Evolutionary conservation across 2,329 filamentous ascomycete genomes (phyloP).

Genomic region (Monosporascus sp.): DNA sequence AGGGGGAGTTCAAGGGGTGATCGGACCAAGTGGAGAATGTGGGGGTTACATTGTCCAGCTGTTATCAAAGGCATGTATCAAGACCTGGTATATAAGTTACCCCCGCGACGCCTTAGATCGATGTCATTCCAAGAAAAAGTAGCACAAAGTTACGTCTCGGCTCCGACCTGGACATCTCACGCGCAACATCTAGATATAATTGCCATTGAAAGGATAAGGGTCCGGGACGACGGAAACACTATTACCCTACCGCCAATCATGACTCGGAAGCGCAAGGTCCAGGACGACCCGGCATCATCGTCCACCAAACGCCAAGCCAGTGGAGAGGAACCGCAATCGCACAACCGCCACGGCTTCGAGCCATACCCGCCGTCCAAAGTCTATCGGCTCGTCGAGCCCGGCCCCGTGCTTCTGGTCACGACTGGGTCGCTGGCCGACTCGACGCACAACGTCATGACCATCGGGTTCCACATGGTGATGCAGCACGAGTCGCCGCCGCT

Average conservation of each 20-base stretch:
- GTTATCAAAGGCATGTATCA: too few species aligned
- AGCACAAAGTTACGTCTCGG: too few species aligned
- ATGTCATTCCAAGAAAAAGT: too few species aligned
- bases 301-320: slow-evolving; percentile 5
- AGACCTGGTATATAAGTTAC: too few species aligned
- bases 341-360: slow-evolving; percentile 7
- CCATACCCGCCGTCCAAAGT: slow-evolving; percentile 22
- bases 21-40: too few species aligned
- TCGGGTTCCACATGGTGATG: slow-evolving; percentile 34
- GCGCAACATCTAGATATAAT: too few species aligned
- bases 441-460: slow-evolving; percentile 32
- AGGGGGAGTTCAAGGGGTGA: too few species aligned
- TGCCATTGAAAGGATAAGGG: too few species aligned
- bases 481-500: slow-evolving; percentile 29
- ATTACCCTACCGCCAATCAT: neutral
- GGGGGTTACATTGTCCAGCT: too few species aligned
- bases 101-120: too few species aligned
- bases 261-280: slow-evolving; percentile 10
- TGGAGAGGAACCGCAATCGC: slow-evolving; percentile 1
- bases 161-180: too few species aligned
- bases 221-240: too few species aligned
- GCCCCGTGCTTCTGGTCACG: slow-evolving; percentile 28
- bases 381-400: slow-evolving; percentile 30
- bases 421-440: slow-evolving; percentile 24
- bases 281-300: slow-evolving; percentile 4